Evolutionary conservation across 768 basidiomycete species (phyloP).

Genomic region (Psilocybe cyanescens): DNA sequence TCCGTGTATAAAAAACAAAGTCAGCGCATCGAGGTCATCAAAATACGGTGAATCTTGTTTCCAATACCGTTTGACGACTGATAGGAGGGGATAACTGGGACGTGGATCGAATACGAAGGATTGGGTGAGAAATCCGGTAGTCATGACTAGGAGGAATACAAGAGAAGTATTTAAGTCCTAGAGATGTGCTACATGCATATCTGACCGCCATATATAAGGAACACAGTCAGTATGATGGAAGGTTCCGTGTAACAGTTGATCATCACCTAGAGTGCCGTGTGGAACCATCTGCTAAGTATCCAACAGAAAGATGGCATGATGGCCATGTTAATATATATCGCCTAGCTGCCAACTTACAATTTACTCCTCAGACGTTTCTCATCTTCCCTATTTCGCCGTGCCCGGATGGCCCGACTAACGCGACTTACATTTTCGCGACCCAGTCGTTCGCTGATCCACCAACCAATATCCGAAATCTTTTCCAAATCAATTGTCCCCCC

Average conservation of each 20-base stretch:
- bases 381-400: constrained; percentile 37
- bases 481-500: constrained; percentile 58
- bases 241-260: not conserved
- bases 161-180: not conserved
- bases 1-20: too few species aligned
- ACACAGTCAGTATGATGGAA: not conserved
- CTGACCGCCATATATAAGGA: too few species aligned
- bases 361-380: constrained; percentile 8
- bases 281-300: too few species aligned
- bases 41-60: constrained; percentile 33
- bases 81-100: constrained; percentile 50
- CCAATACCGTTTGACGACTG: constrained; percentile 57
- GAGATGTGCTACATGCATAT: too few species aligned
- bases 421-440: constrained; percentile 74
- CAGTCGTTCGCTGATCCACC: constrained; percentile 78
- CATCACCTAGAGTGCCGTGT: too few species aligned
- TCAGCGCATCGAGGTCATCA: too few species aligned
- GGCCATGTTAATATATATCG: too few species aligned
- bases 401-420: constrained; percentile 72
- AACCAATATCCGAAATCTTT: constrained; percentile 74
- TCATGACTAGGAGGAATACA: not conserved
- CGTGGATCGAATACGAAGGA: constrained; percentile 56
- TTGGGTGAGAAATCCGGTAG: constrained; percentile 18
- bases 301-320: too few species aligned
- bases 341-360: constrained; percentile 1